Conservation (phyloP, 768 basidiomycete genomes). For the Boletus sp. region DNA sequence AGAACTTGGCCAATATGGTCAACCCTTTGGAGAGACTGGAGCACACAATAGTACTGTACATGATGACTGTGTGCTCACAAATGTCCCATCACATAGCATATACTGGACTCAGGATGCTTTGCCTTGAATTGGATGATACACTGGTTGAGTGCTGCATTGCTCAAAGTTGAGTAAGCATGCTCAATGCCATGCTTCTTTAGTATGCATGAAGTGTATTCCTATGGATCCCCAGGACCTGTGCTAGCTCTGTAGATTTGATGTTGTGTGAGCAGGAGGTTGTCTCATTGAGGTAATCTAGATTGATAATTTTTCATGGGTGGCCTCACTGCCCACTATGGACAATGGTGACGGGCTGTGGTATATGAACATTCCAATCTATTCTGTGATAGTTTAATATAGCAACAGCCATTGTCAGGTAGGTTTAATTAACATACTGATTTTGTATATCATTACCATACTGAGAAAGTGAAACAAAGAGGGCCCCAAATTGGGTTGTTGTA, state of each 20-base stretch:
- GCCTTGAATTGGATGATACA: not conserved
- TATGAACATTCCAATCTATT: not conserved
- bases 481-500: not conserved
- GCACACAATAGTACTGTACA: not conserved
- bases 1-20: not conserved
- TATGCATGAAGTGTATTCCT: conserved; percentile 3
- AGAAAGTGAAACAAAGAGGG: not conserved
- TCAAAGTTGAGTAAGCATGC: conserved; percentile 6
- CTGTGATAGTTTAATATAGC: not conserved
- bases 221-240: conserved; percentile 2
- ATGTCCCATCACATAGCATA: not conserved
- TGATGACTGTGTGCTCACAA: not conserved
- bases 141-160: not conserved
- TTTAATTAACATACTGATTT: not conserved
- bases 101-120: not conserved
- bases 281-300: not conserved
- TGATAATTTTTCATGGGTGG: not conserved
- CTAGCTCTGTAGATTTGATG: conserved; percentile 14
- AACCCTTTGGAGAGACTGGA: not conserved
- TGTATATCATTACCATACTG: not conserved
- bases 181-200: conserved; percentile 9
- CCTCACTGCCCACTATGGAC: not conserved
- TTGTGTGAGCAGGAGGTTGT: conserved; percentile 5
- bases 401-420: not conserved
- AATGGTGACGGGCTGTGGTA: not conserved